These are phyloP conservation scores for Barbarea vulgaris DNA, from an alignment of 345 rosid species.

Conservation along the genomic window DNA sequence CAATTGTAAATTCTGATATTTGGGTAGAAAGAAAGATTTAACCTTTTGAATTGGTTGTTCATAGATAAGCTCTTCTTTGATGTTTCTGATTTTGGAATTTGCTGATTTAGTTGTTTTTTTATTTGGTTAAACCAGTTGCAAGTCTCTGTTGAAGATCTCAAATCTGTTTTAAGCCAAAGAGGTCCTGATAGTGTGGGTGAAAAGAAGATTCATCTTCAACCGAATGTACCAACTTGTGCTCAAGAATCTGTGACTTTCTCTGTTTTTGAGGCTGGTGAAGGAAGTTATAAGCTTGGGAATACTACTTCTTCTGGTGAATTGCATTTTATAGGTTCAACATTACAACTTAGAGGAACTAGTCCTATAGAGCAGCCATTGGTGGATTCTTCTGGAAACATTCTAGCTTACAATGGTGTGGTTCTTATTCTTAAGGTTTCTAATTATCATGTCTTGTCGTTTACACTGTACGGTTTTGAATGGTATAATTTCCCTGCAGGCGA, in stretches of 20 bases:
- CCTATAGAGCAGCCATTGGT: slow-evolving; percentile 64
- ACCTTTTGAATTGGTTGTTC: background rate
- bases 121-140: slow-evolving; percentile 34
- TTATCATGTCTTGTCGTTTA: background rate
- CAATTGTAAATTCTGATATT: background rate
- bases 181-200: slow-evolving; percentile 77
- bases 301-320: slow-evolving; percentile 44
- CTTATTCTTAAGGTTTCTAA: slow-evolving; percentile 1
- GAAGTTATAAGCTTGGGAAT: slow-evolving; percentile 20
- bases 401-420: slow-evolving; percentile 68
- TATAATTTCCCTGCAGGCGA: slow-evolving; percentile 54
- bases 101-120: slow-evolving; percentile 31
- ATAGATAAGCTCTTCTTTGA: no score
- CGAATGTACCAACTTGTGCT: slow-evolving; percentile 11
- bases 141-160: slow-evolving; percentile 62
- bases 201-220: slow-evolving; percentile 53
- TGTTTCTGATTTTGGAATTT: background rate
- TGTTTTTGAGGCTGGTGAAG: slow-evolving; percentile 39
- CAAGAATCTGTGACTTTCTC: slow-evolving; percentile 32
- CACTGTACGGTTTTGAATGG: background rate
- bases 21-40: background rate
- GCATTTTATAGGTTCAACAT: slow-evolving; percentile 69
- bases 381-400: slow-evolving; percentile 60
- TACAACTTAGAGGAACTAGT: slow-evolving; percentile 75
- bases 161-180: slow-evolving; percentile 55